Conservation (phyloP, 2,329 filamentous ascomycete genomes). For the Calonectria montana region DNA sequence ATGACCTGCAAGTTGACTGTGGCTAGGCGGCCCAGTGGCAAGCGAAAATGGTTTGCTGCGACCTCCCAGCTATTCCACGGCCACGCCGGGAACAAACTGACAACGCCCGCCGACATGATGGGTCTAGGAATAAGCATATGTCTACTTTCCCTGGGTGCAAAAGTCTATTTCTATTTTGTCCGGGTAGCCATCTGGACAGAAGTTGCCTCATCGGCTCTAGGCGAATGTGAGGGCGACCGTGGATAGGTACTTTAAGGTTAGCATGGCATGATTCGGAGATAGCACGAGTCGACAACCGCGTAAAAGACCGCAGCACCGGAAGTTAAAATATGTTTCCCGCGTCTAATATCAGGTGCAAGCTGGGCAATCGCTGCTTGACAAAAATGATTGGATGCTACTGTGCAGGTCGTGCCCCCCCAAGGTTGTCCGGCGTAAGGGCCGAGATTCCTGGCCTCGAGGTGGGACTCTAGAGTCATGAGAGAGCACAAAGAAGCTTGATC, state of each 20-base stretch:
- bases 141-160: background rate
- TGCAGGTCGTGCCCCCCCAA: background rate
- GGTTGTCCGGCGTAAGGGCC: no score
- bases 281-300: background rate
- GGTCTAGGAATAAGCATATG: background rate
- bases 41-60: background rate
- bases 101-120: background rate
- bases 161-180: background rate
- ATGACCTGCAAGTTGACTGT: background rate
- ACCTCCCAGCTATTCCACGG: background rate
- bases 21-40: background rate
- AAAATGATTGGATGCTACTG: background rate
- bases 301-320: background rate
- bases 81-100: background rate
- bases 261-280: background rate
- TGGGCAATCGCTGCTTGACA: background rate
- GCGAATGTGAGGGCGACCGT: background rate
- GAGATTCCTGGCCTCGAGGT: background rate
- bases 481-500: background rate
- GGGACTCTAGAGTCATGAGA: background rate
- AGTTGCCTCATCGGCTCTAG: background rate
- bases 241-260: background rate
- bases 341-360: background rate
- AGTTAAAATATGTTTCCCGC: background rate
- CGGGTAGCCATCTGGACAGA: background rate